Evolutionary conservation across 352 stramenopile genomes (phyloP), one percentile per base, ranked within the genome.

Genomic region (Phytopythium helicoides): DNA sequence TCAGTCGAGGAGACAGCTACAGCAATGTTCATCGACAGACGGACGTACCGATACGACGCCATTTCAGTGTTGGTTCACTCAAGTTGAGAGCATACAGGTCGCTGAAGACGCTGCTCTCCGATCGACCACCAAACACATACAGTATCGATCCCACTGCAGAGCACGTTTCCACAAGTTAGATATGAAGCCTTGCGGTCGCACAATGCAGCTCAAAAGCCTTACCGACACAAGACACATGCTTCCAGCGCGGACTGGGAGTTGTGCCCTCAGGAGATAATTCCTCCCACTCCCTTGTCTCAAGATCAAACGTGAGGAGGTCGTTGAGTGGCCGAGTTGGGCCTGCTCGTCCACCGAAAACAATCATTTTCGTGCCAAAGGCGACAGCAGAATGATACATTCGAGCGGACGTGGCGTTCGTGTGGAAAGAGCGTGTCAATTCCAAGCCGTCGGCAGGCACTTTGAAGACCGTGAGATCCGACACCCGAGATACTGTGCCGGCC

Each of bases 371-470:
- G 40, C 50, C 55, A 3, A 81, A 54, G 15, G 87, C 55, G 25
- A 79, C 71, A 15, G 79, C 76, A 16, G 81, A 86, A 58, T 94
- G 84, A 35, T 92, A 74, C 81, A 92, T 94, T 12, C 84, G 63
- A 10, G 81, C 52, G 6, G 58, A 71, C n/a, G 74, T 75, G 10
- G 62, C 56, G 65, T 47, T 23, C 12, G 18, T 46, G 18, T 70
- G 53, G 37, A 69, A 71, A 14, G 62, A 59, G 12, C 68, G 41
- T 39, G 73, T 26, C 56, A 87, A 58, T 3, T 35, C n/a, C 18
- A 54, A 57, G 14, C 56, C 47, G 16, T 73, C 58, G 19, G 47
- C 56, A 4, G 39, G 54, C 10, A 52, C 38, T 15, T 42, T 41
- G 23, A 81, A 54, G 36, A 82, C 54, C 42, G 65, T 68, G 22